Conservation (phyloP, 176 grass and related monocot species). For the Aegilops speltoides region DNA sequence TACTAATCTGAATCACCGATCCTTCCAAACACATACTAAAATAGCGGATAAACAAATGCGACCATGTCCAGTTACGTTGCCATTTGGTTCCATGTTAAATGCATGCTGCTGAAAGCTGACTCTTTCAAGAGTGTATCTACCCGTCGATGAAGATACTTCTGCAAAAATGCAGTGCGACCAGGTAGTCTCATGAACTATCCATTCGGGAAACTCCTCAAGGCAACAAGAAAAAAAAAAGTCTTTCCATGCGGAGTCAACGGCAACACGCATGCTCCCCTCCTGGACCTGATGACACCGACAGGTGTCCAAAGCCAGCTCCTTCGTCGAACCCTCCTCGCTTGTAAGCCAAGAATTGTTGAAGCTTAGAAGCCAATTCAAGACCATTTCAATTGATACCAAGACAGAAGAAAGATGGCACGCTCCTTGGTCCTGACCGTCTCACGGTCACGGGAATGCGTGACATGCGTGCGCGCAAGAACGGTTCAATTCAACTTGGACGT, state of each 20-base stretch:
- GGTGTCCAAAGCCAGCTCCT: not conserved
- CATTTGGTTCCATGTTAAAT: constrained; percentile 22
- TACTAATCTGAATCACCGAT: not conserved
- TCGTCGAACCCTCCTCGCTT: constrained; percentile 12
- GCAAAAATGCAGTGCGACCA: too few species aligned
- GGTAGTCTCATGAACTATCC: not conserved
- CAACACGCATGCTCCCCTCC: not conserved
- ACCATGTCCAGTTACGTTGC: not conserved
- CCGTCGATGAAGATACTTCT: not conserved
- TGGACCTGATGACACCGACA: not conserved
- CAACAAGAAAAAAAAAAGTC: not conserved
- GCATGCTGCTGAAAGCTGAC: not conserved
- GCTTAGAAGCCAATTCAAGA: constrained; percentile 33
- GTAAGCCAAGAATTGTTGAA: not conserved
- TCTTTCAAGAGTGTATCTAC: not conserved
- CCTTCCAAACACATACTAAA: not conserved
- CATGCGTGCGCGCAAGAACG: not conserved
- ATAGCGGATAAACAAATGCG: not conserved
- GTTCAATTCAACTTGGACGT: constrained; percentile 17
- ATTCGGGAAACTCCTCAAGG: not conserved
- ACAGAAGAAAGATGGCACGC: not conserved
- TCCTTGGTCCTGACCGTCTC: not conserved
- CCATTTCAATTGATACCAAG: not conserved
- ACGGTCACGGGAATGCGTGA: not conserved
- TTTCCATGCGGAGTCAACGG: not conserved